These are phyloP conservation scores for Lactarius deliciosus DNA, from an alignment of 768 basidiomycete species.

Conservation along the genomic window DNA sequence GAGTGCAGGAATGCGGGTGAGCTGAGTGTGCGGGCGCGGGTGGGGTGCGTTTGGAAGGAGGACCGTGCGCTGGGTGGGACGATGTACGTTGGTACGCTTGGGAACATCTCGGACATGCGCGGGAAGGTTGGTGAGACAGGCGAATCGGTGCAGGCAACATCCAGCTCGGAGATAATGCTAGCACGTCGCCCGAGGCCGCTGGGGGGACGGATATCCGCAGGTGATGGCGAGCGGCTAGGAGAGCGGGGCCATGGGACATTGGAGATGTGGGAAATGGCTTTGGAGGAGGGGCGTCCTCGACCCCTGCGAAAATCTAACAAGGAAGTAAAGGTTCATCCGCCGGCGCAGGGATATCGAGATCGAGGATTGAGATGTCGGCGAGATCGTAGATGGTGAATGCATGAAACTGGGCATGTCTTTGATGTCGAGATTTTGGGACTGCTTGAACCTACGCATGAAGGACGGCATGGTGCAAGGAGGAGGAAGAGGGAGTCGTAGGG, in stretches of 20 bases:
- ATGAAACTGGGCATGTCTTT: slow-evolving; percentile 7
- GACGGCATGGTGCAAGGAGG: slow-evolving; percentile 1
- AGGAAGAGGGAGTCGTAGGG: background rate
- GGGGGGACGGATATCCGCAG: slow-evolving; percentile 30
- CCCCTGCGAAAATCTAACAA: slow-evolving; percentile 3
- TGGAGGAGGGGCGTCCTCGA: background rate
- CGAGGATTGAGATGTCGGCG: slow-evolving; percentile 16
- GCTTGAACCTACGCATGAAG: slow-evolving; percentile 4
- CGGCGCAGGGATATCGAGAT: slow-evolving; percentile 3
- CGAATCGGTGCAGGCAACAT: background rate
- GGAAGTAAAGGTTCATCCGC: slow-evolving; percentile 1
- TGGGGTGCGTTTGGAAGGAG: background rate
- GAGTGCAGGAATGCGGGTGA: slow-evolving; percentile 17
- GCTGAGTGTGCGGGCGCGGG: slow-evolving; percentile 20
- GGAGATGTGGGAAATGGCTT: slow-evolving; percentile 10
- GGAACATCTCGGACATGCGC: background rate
- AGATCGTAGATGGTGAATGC: slow-evolving; percentile 20
- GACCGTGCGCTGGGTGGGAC: background rate
- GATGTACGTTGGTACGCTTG: background rate
- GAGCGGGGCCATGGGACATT: slow-evolving; percentile 13
- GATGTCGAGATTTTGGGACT: background rate
- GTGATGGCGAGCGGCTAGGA: slow-evolving; percentile 27
- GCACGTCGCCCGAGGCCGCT: slow-evolving; percentile 31
- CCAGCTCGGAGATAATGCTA: slow-evolving; percentile 22
- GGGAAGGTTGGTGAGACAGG: background rate